phyloP scores from a whole-genome alignment of 2,329 filamentous ascomycete species.

The Fusarium sp. region DNA sequence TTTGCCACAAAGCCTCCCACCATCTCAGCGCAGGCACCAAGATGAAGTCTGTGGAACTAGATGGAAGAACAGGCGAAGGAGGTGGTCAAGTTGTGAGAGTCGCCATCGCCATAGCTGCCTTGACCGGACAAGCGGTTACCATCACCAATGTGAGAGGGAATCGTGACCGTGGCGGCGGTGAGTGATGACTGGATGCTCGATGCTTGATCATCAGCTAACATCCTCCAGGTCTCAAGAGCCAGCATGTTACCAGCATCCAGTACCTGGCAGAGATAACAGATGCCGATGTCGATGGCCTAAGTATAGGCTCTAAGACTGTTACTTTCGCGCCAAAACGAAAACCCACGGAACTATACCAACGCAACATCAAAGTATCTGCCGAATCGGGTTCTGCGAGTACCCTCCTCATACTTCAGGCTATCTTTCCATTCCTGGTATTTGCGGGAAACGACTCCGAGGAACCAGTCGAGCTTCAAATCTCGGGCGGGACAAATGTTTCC shows the following conservation, averaged over 20 bases:
- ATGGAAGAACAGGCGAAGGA: slow-evolving; percentile 69
- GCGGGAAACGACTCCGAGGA: slow-evolving; percentile 57
- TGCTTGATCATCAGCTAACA: slow-evolving; percentile 9
- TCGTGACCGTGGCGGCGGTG: slow-evolving; percentile 52
- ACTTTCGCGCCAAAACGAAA: slow-evolving; percentile 58
- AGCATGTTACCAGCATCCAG: slow-evolving; percentile 67
- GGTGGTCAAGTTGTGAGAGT: slow-evolving; percentile 71
- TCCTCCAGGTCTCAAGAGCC: slow-evolving; percentile 66
- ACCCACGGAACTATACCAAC: slow-evolving; percentile 54
- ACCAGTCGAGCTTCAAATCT: slow-evolving; percentile 62
- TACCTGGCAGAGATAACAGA: slow-evolving; percentile 64
- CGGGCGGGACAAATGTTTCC: slow-evolving; percentile 69
- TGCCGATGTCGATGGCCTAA: slow-evolving; percentile 62
- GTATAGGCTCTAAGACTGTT: slow-evolving; percentile 62
- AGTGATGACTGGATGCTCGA: slow-evolving; percentile 8
- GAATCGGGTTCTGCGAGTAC: slow-evolving; percentile 64
- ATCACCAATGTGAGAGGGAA: slow-evolving; percentile 68
- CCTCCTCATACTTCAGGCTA: slow-evolving; percentile 68
- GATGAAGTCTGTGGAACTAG: slow-evolving; percentile 59
- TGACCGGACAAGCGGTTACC: slow-evolving; percentile 63
- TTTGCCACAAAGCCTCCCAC: slow-evolving; percentile 20
- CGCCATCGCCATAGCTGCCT: slow-evolving; percentile 65
- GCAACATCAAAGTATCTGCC: slow-evolving; percentile 61
- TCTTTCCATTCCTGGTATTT: slow-evolving; percentile 69
- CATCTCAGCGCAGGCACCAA: slow-evolving; percentile 1